These are phyloP conservation scores for Termitomyces sp. DNA, from an alignment of 768 basidiomycete species.

Conservation along the genomic window DNA sequence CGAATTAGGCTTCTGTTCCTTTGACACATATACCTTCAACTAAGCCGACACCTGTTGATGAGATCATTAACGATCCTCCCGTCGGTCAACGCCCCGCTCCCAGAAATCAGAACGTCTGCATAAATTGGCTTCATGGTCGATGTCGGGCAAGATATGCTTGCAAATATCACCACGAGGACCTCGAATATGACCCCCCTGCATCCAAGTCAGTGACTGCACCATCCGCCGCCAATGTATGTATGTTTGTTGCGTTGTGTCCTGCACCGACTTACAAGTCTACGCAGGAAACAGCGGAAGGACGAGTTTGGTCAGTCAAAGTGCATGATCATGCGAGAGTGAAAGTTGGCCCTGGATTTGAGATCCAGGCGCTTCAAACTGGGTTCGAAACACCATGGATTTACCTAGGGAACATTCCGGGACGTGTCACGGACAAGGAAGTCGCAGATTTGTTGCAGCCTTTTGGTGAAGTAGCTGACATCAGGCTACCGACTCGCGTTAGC, in stretches of 20 bases:
- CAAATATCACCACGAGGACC: constrained; percentile 25
- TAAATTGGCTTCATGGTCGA: constrained; percentile 20
- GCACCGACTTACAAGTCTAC: background rate
- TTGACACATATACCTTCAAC: background rate
- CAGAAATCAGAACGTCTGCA: constrained; percentile 17
- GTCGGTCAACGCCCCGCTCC: constrained; percentile 16
- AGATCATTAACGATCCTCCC: constrained; percentile 11
- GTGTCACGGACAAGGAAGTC: constrained; percentile 31
- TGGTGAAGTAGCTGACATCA: constrained; percentile 41
- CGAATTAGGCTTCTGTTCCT: background rate
- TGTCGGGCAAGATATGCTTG: constrained; percentile 26
- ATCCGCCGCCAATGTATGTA: background rate
- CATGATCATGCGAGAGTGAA: constrained; percentile 54
- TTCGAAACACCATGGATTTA: constrained; percentile 66
- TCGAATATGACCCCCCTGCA: constrained; percentile 24
- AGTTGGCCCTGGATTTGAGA: constrained; percentile 57
- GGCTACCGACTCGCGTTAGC: constrained; percentile 18
- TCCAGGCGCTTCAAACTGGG: constrained; percentile 55
- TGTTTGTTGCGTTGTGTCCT: background rate
- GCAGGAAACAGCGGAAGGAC: constrained; percentile 2
- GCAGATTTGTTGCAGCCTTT: constrained; percentile 36
- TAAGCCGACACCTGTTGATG: background rate
- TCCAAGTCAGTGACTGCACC: background rate
- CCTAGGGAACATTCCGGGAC: constrained; percentile 45
- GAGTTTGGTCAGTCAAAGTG: constrained; percentile 27